phyloP scores from a whole-genome alignment of 23 red algal species.

The Pyropia haitanensis region DNA sequence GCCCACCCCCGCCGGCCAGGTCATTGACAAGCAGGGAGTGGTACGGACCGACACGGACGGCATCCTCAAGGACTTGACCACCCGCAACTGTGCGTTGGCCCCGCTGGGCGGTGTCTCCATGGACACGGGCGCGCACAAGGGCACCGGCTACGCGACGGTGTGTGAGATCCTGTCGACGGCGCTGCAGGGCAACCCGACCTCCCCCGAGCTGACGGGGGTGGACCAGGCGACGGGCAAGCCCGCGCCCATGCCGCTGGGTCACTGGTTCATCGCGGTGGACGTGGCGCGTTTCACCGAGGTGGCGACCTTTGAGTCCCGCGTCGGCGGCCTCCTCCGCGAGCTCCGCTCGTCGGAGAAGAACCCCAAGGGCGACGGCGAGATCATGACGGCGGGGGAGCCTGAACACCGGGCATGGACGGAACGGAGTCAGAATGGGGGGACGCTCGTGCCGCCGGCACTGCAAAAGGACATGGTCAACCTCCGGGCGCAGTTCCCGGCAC shows the following conservation, averaged over 20 bases:
- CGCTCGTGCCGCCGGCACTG: constrained; percentile 38
- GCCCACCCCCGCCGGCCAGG: constrained; percentile 45
- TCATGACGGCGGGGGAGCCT: constrained; percentile 41
- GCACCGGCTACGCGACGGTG: constrained; percentile 42
- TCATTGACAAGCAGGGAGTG: constrained; percentile 39
- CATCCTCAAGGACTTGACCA: constrained; percentile 55
- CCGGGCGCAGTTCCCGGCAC: constrained; percentile 18
- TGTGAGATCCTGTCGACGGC: constrained; percentile 46
- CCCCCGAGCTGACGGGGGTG: constrained; percentile 30
- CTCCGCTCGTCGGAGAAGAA: constrained; percentile 40
- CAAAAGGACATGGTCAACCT: constrained; percentile 46
- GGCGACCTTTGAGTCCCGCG: constrained; percentile 21
- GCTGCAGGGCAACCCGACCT: constrained; percentile 19
- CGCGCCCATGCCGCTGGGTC: constrained; percentile 43
- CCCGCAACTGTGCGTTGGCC: constrained; percentile 47
- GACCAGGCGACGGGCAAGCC: constrained; percentile 48
- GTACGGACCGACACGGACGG: constrained; percentile 44
- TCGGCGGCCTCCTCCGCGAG: constrained; percentile 26
- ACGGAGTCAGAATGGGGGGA: constrained; percentile 22
- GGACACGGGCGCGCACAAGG: constrained; percentile 51
- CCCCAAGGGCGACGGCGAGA: constrained; percentile 40
- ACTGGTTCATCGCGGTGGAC: constrained; percentile 61
- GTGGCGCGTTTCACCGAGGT: constrained; percentile 38
- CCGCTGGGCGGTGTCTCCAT: constrained; percentile 37
- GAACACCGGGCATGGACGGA: constrained; percentile 36